Conservation (phyloP, 345 rosid genomes). For the Nasturtium officinale region DNA sequence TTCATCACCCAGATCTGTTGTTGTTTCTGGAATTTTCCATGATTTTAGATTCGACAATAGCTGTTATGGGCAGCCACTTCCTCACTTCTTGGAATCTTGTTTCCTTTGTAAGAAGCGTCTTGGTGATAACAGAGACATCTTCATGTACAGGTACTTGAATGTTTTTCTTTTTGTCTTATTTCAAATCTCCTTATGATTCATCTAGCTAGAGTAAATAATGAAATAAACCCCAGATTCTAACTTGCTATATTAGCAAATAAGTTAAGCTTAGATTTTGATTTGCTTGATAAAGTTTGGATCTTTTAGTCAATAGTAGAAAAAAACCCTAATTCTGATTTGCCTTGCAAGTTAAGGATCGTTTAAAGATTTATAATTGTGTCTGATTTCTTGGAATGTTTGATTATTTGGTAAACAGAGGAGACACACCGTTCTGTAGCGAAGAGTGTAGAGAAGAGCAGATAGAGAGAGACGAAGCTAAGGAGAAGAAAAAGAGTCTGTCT, state of each 20-base stretch:
- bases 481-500: constrained; percentile 60
- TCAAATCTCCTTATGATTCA: neutral
- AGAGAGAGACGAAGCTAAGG: constrained; percentile 65
- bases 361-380: constrained; percentile 9
- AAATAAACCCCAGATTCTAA: neutral
- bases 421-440: constrained; percentile 81
- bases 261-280: neutral
- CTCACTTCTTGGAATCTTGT: constrained; percentile 75
- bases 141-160: constrained; percentile 71
- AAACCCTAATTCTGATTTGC: constrained; percentile 3
- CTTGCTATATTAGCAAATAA: neutral
- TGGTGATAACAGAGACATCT: constrained; percentile 71
- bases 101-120: constrained; percentile 68
- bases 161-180: neutral
- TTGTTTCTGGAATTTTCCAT: constrained; percentile 45
- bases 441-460: constrained; percentile 86
- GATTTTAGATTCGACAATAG: constrained; percentile 56
- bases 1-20: constrained; percentile 57
- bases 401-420: constrained; percentile 61
- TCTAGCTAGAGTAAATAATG: neutral
- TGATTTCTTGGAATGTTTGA: neutral
- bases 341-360: neutral
- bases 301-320: neutral
- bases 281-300: neutral
- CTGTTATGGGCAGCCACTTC: constrained; percentile 41